Evolutionary conservation across 192 early-diverging fungal genomes (phyloP).

Genomic region (Phlyctochytrium planicorne): DNA sequence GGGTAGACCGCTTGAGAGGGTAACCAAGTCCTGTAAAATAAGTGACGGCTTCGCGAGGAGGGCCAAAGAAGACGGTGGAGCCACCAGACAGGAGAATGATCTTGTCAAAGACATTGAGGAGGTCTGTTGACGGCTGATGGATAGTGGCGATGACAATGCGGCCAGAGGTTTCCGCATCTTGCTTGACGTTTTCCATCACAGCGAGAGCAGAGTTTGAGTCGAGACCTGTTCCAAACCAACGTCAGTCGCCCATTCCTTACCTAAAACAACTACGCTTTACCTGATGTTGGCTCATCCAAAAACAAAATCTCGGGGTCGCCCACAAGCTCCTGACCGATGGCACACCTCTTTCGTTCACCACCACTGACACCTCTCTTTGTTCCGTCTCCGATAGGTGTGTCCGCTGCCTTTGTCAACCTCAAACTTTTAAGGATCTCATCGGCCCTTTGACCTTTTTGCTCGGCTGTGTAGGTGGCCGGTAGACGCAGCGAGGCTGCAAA

Average conservation of each 20-base stretch:
- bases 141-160: constrained; percentile 74
- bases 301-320: constrained; percentile 23
- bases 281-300: constrained; percentile 37
- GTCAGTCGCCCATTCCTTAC: constrained; percentile 42
- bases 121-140: constrained; percentile 76
- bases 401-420: constrained; percentile 32
- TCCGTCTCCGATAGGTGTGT: constrained; percentile 33
- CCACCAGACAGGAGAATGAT: constrained; percentile 71
- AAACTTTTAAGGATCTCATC: constrained; percentile 31
- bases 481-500: constrained; percentile 67
- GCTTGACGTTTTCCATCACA: constrained; percentile 58
- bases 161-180: constrained; percentile 49
- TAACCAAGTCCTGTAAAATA: constrained; percentile 48
- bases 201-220: constrained; percentile 63
- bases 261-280: no score
- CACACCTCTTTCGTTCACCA: constrained; percentile 71
- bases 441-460: constrained; percentile 27
- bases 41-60: constrained; percentile 24
- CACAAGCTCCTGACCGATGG: constrained; percentile 74
- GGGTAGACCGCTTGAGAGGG: not conserved
- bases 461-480: constrained; percentile 26
- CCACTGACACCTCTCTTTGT: constrained; percentile 57
- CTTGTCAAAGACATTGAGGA: constrained; percentile 76
- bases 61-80: constrained; percentile 47
- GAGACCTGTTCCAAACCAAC: no score